Conservation (phyloP, 2,329 filamentous ascomycete species). For the Claviceps maximensis region DNA sequence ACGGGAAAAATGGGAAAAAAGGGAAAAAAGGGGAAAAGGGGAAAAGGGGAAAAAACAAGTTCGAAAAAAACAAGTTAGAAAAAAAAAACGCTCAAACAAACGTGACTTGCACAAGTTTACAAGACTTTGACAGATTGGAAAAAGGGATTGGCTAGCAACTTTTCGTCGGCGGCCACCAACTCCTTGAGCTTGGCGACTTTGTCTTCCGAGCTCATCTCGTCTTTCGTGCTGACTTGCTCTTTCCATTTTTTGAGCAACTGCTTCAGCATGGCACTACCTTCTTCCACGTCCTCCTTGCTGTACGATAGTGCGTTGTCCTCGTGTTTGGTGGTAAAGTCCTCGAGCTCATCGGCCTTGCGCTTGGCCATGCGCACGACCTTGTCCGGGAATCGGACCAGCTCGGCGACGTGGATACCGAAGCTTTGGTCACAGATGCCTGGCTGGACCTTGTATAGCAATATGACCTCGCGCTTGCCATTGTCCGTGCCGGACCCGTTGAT, state of each 20-base stretch:
- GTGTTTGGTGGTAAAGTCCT: slow-evolving; percentile 81
- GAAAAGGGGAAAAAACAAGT: not conserved
- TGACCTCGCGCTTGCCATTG: slow-evolving; percentile 64
- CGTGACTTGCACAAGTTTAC: slow-evolving; percentile 15
- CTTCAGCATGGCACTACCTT: slow-evolving; percentile 77
- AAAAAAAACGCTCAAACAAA: not conserved
- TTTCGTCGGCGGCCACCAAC: slow-evolving; percentile 60
- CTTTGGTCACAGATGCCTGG: slow-evolving; percentile 93
- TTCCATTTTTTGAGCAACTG: slow-evolving; percentile 78
- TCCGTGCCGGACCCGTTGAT: slow-evolving; percentile 45
- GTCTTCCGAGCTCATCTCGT: slow-evolving; percentile 53
- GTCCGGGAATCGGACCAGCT: slow-evolving; percentile 87
- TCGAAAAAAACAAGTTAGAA: not conserved
- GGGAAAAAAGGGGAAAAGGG: no score
- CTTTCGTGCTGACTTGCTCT: slow-evolving; percentile 48
- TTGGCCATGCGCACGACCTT: slow-evolving; percentile 99
- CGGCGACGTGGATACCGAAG: slow-evolving; percentile 96
- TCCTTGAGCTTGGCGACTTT: slow-evolving; percentile 69
- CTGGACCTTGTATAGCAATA: slow-evolving; percentile 91
- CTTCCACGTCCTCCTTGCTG: slow-evolving; percentile 75
- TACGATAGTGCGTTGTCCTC: slow-evolving; percentile 48
- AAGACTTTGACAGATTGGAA: slow-evolving; percentile 51
- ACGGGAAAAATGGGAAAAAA: no score
- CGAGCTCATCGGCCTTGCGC: slow-evolving; percentile 92
- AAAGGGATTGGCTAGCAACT: slow-evolving; percentile 51